A percentile compares a stretch with the other conserved stretches of the same genome.
phyloP scores from a whole-genome alignment of 163 green algal genomes.

The Dunaliella salina region DNA sequence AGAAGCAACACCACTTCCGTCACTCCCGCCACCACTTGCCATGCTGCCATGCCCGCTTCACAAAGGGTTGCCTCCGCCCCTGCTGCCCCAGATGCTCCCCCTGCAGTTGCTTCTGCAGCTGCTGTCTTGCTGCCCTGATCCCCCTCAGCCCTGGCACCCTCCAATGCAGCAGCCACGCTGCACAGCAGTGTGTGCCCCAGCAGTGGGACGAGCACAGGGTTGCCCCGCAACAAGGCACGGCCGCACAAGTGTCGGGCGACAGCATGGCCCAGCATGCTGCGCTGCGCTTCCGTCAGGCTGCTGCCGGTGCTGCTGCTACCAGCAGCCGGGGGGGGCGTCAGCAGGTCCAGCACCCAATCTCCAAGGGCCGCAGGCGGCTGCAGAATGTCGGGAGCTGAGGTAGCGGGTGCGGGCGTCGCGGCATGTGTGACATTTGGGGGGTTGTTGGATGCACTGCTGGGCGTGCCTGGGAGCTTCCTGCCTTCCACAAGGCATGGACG shows the following conservation, averaged over 20 bases:
- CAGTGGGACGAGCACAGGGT: constrained; percentile 31
- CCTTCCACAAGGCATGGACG: too few species aligned
- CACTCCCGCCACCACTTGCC: not conserved
- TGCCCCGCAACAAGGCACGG: constrained; percentile 28
- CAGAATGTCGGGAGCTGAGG: not conserved
- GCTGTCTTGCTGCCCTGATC: too few species aligned
- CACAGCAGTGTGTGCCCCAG: constrained; percentile 35
- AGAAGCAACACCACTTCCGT: not conserved
- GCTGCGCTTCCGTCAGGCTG: not conserved
- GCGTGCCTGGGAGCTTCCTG: too few species aligned
- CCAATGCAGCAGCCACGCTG: not conserved
- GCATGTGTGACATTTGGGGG: too few species aligned
- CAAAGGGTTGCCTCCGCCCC: not conserved
- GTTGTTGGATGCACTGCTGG: too few species aligned
- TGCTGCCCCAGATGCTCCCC: constrained; percentile 10
- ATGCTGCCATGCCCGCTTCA: not conserved
- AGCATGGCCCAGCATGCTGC: constrained; percentile 7
- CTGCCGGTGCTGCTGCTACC: not conserved
- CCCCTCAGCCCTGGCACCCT: too few species aligned
- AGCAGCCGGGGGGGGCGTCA: not conserved
- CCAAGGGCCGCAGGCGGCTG: not conserved
- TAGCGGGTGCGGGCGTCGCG: too few species aligned
- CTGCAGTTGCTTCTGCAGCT: too few species aligned
- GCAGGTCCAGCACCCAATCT: not conserved
- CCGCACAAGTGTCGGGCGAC: constrained; percentile 22